A percentile compares a stretch with the other conserved stretches of the same genome.
Conservation (phyloP, 2,329 filamentous ascomycete genomes). For the Fusarium pseudocircinatum region DNA sequence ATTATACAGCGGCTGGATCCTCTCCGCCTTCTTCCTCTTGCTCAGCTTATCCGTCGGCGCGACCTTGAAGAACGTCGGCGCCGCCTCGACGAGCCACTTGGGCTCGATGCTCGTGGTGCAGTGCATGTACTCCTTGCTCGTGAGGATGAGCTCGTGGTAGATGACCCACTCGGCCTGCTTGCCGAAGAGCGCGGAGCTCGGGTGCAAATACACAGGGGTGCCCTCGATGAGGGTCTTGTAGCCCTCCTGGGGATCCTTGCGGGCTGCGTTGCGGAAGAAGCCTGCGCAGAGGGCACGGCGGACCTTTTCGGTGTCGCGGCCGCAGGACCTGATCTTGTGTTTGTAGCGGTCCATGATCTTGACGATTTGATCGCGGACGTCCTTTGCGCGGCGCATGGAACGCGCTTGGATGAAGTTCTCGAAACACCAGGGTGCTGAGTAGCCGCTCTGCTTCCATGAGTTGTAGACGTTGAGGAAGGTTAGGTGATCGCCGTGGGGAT, state of each 20-base stretch:
- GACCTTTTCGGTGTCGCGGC: conserved; percentile 85
- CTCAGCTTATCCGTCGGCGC: conserved; percentile 86
- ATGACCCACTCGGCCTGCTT: conserved; percentile 97
- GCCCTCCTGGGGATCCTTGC: conserved; percentile 95
- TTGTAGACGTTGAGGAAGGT: conserved; percentile 98
- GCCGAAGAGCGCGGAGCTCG: conserved; percentile 89
- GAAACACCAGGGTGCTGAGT: conserved; percentile 89
- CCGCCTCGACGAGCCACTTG: conserved; percentile 92
- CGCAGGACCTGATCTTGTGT: conserved; percentile 84
- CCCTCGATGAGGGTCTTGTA: conserved; percentile 98
- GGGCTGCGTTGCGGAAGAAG: conserved; percentile 94
- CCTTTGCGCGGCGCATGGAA: conserved; percentile 86
- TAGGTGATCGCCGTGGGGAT: conserved; percentile 91
- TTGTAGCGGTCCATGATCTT: conserved; percentile 95
- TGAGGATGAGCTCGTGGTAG: conserved; percentile 90
- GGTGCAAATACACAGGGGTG: conserved; percentile 94
- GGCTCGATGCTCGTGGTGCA: conserved; percentile 92
- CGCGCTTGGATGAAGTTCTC: conserved; percentile 98
- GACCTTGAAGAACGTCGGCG: conserved; percentile 99
- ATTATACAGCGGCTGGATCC: conserved; percentile 95
- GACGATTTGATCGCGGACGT: conserved; percentile 90
- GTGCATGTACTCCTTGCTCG: conserved; percentile 98
- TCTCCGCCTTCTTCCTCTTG: conserved; percentile 92
- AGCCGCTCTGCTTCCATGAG: conserved; percentile 89
- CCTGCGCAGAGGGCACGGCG: conserved; percentile 89